phyloP scores from a whole-genome alignment of 2,329 filamentous ascomycete genomes.

The Chaetomiaceae sp. region DNA sequence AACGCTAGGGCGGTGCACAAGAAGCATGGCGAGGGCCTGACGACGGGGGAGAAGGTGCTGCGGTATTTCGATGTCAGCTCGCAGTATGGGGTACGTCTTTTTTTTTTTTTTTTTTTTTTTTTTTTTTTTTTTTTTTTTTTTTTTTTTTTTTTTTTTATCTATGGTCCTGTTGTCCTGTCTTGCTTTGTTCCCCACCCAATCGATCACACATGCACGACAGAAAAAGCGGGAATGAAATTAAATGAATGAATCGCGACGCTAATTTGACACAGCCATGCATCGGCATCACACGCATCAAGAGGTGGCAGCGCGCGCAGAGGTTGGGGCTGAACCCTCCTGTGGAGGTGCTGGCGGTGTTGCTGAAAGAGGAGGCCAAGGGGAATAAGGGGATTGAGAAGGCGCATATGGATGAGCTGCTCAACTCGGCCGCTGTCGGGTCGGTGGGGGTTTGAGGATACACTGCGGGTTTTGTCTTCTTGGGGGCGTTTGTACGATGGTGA shows the following conservation, averaged over 20 bases:
- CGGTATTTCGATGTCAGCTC: conserved; percentile 88
- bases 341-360: conserved; percentile 80
- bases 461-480: background rate
- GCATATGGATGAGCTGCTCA: conserved; percentile 66
- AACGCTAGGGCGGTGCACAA: conserved; percentile 73
- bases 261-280: conserved; percentile 66
- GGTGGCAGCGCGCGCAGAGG: conserved; percentile 80
- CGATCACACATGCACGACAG: too few species aligned
- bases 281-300: conserved; percentile 72
- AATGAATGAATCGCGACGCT: conserved; percentile 4
- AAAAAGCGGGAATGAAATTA: too few species aligned
- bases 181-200: too few species aligned
- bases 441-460: background rate
- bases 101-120: background rate
- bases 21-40: conserved; percentile 49
- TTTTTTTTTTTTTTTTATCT: too few species aligned
- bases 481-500: background rate
- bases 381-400: conserved; percentile 57
- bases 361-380: conserved; percentile 62
- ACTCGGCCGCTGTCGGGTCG: conserved; percentile 40
- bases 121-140: background rate
- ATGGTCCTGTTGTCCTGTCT: too few species aligned
- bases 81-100: conserved; percentile 76
- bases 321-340: conserved; percentile 84
- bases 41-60: conserved; percentile 75